Conservation (phyloP, 108 stramenopile species). For the Stephanodiscus triporus region DNA sequence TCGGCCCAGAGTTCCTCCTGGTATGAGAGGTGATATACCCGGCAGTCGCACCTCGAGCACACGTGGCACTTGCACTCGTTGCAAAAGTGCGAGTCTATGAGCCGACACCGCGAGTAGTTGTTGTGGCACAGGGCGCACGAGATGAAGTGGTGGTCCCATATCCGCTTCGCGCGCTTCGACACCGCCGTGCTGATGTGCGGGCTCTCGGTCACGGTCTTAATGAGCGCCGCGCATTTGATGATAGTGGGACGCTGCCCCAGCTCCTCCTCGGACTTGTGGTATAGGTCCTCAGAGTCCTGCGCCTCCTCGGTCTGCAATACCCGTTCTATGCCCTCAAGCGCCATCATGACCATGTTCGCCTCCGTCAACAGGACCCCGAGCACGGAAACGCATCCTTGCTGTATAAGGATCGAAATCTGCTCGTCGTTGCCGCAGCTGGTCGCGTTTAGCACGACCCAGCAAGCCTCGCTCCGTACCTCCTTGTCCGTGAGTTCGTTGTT, state of each 20-base stretch:
- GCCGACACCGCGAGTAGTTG: slow-evolving; percentile 86
- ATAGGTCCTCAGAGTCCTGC: slow-evolving; percentile 56
- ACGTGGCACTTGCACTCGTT: slow-evolving; percentile 96
- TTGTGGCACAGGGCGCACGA: slow-evolving; percentile 92
- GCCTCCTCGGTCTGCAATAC: slow-evolving; percentile 92
- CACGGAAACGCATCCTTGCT: slow-evolving; percentile 91
- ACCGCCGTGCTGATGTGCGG: slow-evolving; percentile 82
- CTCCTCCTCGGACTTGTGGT: slow-evolving; percentile 38
- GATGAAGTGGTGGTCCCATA: slow-evolving; percentile 96
- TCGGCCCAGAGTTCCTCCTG: slow-evolving; percentile 96
- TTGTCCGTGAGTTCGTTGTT: slow-evolving; percentile 77
- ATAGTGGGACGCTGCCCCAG: slow-evolving; percentile 50
- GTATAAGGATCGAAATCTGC: slow-evolving; percentile 92
- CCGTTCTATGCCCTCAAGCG: slow-evolving; percentile 94
- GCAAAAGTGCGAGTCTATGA: slow-evolving; percentile 82
- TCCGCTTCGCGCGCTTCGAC: slow-evolving; percentile 87
- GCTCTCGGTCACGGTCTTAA: slow-evolving; percentile 82
- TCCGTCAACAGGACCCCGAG: slow-evolving; percentile 87
- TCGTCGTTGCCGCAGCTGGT: slow-evolving; percentile 94
- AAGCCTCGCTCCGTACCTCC: slow-evolving; percentile 96
- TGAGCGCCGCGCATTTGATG: slow-evolving; percentile 74
- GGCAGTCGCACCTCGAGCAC: slow-evolving; percentile 90
- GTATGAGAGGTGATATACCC: slow-evolving; percentile 90
- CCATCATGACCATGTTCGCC: slow-evolving; percentile 95
- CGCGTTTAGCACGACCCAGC: slow-evolving; percentile 98